Evolutionary conservation across 2,329 filamentous ascomycete species (phyloP), one percentile per base, ranked within the genome.

Genomic region (Amauroascus verrucosus): DNA sequence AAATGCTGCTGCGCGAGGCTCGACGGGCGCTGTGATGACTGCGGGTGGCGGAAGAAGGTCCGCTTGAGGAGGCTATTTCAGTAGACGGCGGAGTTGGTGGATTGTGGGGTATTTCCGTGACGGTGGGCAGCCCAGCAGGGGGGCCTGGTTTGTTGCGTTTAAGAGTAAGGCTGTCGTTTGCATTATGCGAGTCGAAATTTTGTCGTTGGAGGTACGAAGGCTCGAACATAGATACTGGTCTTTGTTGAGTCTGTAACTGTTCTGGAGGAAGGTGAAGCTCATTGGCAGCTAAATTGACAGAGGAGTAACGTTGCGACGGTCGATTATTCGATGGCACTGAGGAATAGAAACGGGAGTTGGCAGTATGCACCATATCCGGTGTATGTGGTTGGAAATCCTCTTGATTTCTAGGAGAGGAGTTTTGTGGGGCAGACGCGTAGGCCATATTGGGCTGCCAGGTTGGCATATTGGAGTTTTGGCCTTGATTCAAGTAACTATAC

Each of bases 331-430:
- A 9, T 22, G 43, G 1, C 28, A 51, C 3, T n/a, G 54, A 49
- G 14, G 55, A 22, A 49, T 56, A 56, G 22, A 48, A 56, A 11
- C 55, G 51, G 22, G 22, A 20, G 16, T 11, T 43, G 24, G 51
- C 16, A 13, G 30, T 26, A 26, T 28, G 47, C 47, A 50, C 16
- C 33, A 44, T 33, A 3, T 33, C 22, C 13, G 48, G 30, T 13
- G 37, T 33, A n/a, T 24, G 37, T 20, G 22, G 32, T 22, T 46
- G 45, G 11, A 26, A 40, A 13, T 37, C 40, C 14, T 26, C 38
- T 18, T 46, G 20, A 26, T 30, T 33, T 4, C 30, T 40, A 16
- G 47, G 37, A 7, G 47, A 16, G 14, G 28, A 7, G 16, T 30
- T 38, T 43, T 20, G 35, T 9, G 28, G 16, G 43, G 32, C 4